Percentiles rank a stretch among this genome's conserved stretches.
phyloP scores from a whole-genome alignment of 164 flowering plant genomes.

The Vitis rotundifolia region DNA sequence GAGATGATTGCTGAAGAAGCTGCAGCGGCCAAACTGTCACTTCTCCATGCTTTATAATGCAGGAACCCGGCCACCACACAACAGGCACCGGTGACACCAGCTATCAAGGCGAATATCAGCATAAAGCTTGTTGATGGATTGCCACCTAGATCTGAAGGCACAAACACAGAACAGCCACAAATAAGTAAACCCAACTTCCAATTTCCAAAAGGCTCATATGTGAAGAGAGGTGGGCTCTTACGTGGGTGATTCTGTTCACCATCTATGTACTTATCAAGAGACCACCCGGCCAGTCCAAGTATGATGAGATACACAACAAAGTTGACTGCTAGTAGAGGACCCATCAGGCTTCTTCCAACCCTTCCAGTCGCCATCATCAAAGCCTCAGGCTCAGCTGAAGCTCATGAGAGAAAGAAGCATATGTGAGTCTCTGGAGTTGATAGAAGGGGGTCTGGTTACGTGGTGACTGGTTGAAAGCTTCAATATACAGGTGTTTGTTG shows the following conservation, averaged over 20 bases:
- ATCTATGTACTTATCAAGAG: slow-evolving; percentile 56
- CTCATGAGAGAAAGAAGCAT: background rate
- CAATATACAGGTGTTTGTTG: too few species aligned
- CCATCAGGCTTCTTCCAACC: slow-evolving; percentile 35
- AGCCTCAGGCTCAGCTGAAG: background rate
- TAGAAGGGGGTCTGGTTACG: too few species aligned
- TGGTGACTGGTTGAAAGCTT: too few species aligned
- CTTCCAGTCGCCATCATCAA: slow-evolving; percentile 31
- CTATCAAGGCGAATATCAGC: slow-evolving; percentile 43
- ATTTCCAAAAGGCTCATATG: background rate
- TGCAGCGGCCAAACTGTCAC: slow-evolving; percentile 48
- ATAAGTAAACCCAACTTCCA: background rate
- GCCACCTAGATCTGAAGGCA: slow-evolving; percentile 50
- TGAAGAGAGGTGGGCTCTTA: slow-evolving; percentile 22
- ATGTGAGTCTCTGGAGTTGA: background rate
- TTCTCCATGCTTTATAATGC: slow-evolving; percentile 44
- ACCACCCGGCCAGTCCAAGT: slow-evolving; percentile 60
- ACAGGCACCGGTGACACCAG: slow-evolving; percentile 40
- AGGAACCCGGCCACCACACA: slow-evolving; percentile 41
- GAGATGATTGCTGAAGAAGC: slow-evolving; percentile 43
- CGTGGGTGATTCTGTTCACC: slow-evolving; percentile 59
- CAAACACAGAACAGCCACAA: background rate
- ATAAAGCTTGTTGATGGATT: slow-evolving; percentile 49
- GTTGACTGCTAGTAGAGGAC: slow-evolving; percentile 42
- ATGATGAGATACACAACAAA: slow-evolving; percentile 41